Base-by-base conservation (phyloP, 1,284 basidiomycete species). In the Fomitopsis schrenkii region DNA sequence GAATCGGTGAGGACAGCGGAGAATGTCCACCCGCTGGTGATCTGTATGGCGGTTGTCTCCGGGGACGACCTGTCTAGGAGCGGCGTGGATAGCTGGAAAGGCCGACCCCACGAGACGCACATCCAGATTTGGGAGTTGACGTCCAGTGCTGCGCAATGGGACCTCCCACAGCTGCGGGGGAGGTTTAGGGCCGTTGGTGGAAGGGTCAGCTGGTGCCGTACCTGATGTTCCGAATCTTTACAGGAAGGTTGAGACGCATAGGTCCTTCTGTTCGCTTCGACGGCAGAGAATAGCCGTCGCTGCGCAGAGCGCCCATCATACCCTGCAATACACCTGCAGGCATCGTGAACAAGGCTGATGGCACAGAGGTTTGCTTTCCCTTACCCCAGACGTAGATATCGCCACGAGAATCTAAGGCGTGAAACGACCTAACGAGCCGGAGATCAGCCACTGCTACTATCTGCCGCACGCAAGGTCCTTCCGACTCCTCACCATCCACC, bases 311-410 rank as follows among this genome's bases (percentile, higher is more conserved):
- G 58, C 66, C 66, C 4, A 67, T 69, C 22, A 71, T 74, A 0
- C 86, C 87, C 64, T 90, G 80, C 64, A 94, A 72, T 12, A 84
- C 83, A 41, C 90, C 89, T 91, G 30, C 14, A 40, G 57, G 17
- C 35, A 54, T 36, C n/a, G 5, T 30, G 5, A n/a, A 10, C 14
- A 50, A 17, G 12, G 12, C n/a, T 6, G 48, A 1, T 40, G 38
- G 22, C 22, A n/a, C 40, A 26, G 30, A 10, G 10, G 19, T 5
- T 19, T 5, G 22, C 19, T 17, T 22, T 17, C 5, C 60, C 77
- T 63, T 71, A 91, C 93, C 93, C 93, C 93, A 95, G n/a, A 91
- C 91, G 74, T 88, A 85, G 10, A 95, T 76, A 38, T 77, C 76
- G 9, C 94, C 93, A 57, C 83, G 75, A 2, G 87, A 87, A 72